Evolutionary conservation across 1,284 basidiomycete genomes (phyloP).

Genomic region (Ganoderma resinaceum): DNA sequence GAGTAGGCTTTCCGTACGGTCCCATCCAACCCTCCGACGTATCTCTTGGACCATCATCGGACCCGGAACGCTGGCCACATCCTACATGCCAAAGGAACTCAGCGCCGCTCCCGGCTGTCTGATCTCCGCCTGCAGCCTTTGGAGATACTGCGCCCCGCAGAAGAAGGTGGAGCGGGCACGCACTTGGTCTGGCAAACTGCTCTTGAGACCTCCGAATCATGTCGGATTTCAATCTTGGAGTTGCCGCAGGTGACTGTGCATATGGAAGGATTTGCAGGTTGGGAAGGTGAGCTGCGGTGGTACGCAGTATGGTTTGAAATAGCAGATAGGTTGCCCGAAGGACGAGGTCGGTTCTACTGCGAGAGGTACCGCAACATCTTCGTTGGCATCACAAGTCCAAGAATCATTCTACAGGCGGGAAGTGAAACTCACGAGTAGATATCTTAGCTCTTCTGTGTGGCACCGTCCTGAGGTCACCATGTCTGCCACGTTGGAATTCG

Average conservation of each 20-base stretch:
- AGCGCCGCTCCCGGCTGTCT: neutral
- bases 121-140: neutral
- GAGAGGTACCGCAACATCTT: neutral
- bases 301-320: neutral
- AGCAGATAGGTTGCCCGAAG: neutral
- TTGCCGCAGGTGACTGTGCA: neutral
- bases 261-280: neutral
- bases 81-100: neutral
- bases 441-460: neutral
- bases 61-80: neutral
- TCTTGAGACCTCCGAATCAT: neutral
- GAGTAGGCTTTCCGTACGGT: neutral
- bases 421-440: neutral
- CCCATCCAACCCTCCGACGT: neutral
- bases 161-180: neutral
- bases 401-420: neutral
- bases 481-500: no score
- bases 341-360: neutral
- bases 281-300: neutral
- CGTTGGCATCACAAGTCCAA: neutral
- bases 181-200: neutral
- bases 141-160: neutral
- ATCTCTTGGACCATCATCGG: neutral
- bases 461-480: neutral
- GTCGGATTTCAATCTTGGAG: neutral